Conservation (phyloP, 2,329 filamentous ascomycete species). For the Myriosclerotinia scirpicola region DNA sequence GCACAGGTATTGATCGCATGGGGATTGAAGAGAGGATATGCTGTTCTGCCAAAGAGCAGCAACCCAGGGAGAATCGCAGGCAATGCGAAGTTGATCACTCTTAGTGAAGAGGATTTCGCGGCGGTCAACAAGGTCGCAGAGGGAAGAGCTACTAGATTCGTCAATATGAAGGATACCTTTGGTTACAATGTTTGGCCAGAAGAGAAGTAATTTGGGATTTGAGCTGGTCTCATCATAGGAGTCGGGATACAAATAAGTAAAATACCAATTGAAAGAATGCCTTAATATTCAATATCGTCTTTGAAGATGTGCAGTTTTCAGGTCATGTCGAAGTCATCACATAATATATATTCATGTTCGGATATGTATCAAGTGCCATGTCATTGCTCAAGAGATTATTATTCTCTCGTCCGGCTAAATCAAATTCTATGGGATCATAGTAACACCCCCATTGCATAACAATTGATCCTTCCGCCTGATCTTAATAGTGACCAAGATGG, state of each 20-base stretch:
- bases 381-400: background rate
- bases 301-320: background rate
- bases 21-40: slow-evolving; percentile 66
- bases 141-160: slow-evolving; percentile 67
- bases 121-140: slow-evolving; percentile 59
- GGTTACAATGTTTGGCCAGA: slow-evolving; percentile 71
- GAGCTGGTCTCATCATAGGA: slow-evolving; percentile 15
- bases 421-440: background rate
- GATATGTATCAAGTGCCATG: background rate
- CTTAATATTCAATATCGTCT: background rate
- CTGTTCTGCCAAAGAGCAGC: slow-evolving; percentile 72
- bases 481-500: background rate
- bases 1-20: slow-evolving; percentile 69
- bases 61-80: slow-evolving; percentile 66
- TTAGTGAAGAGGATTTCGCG: slow-evolving; percentile 62
- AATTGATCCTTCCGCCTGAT: background rate
- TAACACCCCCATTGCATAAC: background rate
- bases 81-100: slow-evolving; percentile 65
- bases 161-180: slow-evolving; percentile 82
- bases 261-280: background rate
- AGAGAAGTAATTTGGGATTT: slow-evolving; percentile 42
- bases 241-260: background rate
- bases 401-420: background rate
- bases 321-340: background rate
- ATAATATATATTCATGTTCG: background rate